Conservation (phyloP, 2,329 filamentous ascomycete genomes). For the Grosmannia huntii region DNA sequence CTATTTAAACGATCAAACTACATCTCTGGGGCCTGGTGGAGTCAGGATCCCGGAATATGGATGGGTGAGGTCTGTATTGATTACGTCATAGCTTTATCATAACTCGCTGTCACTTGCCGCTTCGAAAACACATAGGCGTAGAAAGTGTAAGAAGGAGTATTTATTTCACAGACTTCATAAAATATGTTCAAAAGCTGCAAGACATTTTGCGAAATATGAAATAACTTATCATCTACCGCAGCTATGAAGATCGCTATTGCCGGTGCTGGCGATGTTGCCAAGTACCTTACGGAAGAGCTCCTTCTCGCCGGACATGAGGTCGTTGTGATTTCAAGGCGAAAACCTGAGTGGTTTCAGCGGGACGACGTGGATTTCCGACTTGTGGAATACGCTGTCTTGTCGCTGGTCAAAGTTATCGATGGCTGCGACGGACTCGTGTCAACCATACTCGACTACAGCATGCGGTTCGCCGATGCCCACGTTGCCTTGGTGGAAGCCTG, state of each 20-base stretch:
- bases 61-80: too few species aligned
- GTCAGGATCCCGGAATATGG: too few species aligned
- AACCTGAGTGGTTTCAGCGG: background rate
- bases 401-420: background rate
- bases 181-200: background rate
- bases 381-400: background rate
- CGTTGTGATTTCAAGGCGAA: background rate
- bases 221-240: background rate
- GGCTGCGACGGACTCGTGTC: background rate
- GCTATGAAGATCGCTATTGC: background rate
- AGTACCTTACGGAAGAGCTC: background rate
- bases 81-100: background rate
- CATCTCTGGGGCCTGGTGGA: too few species aligned
- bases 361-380: background rate
- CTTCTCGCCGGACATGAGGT: background rate
- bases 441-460: background rate
- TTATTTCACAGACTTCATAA: too few species aligned
- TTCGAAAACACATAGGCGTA: too few species aligned
- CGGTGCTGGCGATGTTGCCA: background rate
- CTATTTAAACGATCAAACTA: too few species aligned
- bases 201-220: too few species aligned
- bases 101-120: background rate
- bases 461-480: background rate
- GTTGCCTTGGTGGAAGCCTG: background rate
- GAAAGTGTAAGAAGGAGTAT: too few species aligned